Conservation (phyloP, 768 basidiomycete species). For the Mycena kentingensis region DNA sequence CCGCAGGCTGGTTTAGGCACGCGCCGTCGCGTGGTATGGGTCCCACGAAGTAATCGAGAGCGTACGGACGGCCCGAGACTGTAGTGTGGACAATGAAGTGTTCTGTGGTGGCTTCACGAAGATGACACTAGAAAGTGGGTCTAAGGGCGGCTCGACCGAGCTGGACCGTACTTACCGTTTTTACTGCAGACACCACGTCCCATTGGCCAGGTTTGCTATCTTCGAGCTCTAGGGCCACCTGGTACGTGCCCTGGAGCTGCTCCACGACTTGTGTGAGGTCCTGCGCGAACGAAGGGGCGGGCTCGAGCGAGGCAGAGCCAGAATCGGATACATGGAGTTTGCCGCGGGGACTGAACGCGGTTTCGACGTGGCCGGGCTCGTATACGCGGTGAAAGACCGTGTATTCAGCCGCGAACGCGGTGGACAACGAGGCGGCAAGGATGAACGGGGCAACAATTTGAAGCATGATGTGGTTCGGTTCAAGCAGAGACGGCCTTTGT, state of each 20-base stretch:
- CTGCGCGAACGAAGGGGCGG: constrained; percentile 43
- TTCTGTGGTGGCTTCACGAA: constrained; percentile 55
- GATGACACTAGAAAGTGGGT: constrained; percentile 58
- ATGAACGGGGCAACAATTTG: no score
- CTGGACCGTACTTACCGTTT: constrained; percentile 47
- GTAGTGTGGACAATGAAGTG: constrained; percentile 58
- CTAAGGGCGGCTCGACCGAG: constrained; percentile 14
- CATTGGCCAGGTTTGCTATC: constrained; percentile 46
- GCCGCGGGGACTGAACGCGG: constrained; percentile 47
- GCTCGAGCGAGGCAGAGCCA: constrained; percentile 38
- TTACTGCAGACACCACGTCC: constrained; percentile 58
- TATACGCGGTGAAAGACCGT: constrained; percentile 53
- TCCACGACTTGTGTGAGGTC: constrained; percentile 51
- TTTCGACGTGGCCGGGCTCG: constrained; percentile 43
- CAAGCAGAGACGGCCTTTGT: background rate
- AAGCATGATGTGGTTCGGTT: background rate
- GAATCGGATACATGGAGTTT: constrained; percentile 37
- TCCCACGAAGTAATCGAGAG: constrained; percentile 71
- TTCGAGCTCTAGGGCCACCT: constrained; percentile 64
- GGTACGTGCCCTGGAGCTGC: constrained; percentile 54
- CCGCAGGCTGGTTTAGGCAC: constrained; percentile 50
- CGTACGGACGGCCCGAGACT: constrained; percentile 51
- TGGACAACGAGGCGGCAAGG: background rate
- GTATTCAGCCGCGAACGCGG: constrained; percentile 13
- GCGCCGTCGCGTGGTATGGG: constrained; percentile 70